Conservation (phyloP, 495 filamentous ascomycete species). For the Lophiostoma macrostomum region DNA sequence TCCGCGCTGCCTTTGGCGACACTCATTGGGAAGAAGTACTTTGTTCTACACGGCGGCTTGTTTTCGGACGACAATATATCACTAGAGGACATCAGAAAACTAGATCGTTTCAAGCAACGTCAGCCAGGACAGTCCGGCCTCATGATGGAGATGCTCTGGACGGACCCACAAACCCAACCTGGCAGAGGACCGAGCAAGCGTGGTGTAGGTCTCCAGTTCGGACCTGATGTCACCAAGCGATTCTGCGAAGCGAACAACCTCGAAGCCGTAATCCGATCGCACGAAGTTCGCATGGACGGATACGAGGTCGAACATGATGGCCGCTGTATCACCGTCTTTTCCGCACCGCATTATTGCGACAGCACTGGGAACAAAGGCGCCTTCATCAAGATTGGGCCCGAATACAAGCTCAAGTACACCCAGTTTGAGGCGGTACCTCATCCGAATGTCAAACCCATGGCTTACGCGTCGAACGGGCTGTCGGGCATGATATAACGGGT, state of each 20-base stretch:
- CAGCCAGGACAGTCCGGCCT: conserved; percentile 94
- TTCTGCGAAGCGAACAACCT: conserved; percentile 97
- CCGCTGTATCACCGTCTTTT: conserved; percentile 97
- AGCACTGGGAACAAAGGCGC: conserved; percentile 96
- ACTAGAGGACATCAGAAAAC: conserved; percentile 87
- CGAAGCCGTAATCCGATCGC: conserved; percentile 91
- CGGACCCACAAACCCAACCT: conserved; percentile 81
- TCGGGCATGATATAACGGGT: conserved; percentile 19
- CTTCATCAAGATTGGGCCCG: conserved; percentile 94
- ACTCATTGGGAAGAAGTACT: conserved; percentile 84
- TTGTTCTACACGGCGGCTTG: conserved; percentile 91
- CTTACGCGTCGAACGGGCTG: conserved; percentile 32
- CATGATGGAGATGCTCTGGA: conserved; percentile 99
- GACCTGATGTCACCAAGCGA: conserved; percentile 91
- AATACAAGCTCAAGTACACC: conserved; percentile 85
- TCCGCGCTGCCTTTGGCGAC: conserved; percentile 91
- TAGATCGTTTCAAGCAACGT: conserved; percentile 85
- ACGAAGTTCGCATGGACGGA: conserved; percentile 96
- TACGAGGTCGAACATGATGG: conserved; percentile 98
- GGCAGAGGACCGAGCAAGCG: conserved; percentile 94
- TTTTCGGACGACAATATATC: conserved; percentile 96
- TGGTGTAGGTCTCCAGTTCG: conserved; percentile 94
- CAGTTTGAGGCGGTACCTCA: conserved; percentile 96
- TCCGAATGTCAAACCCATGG: conserved; percentile 92
- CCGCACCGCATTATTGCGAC: conserved; percentile 96